These are phyloP conservation scores for Cryphonectria radicalis DNA, from an alignment of 2,329 filamentous ascomycete species.

Conservation along the genomic window DNA sequence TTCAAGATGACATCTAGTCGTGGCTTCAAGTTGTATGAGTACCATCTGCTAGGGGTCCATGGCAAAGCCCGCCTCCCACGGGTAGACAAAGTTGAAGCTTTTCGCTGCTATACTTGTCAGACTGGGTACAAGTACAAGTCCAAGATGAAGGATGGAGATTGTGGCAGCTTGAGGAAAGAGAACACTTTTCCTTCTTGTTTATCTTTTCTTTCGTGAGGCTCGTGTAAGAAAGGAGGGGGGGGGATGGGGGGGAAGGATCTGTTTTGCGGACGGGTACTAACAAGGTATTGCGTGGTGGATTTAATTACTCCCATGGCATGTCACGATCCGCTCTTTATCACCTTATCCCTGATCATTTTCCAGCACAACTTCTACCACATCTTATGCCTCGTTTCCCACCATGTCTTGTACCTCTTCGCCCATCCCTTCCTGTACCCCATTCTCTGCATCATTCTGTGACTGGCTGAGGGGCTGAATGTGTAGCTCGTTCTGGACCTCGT, in stretches of 20 bases:
- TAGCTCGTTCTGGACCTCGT: background rate
- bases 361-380: background rate
- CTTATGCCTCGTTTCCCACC: background rate
- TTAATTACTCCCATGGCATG: background rate
- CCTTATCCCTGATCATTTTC: background rate
- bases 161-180: background rate
- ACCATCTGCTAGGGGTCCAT: background rate
- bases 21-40: background rate
- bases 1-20: background rate
- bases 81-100: background rate
- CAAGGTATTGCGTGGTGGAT: background rate
- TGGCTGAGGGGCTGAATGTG: background rate
- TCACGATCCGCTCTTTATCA: background rate
- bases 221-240: background rate
- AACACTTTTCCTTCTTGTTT: background rate
- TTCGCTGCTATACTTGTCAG: background rate
- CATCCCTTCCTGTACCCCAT: background rate
- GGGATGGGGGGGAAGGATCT: no score
- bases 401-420: no score
- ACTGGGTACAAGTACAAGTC: background rate
- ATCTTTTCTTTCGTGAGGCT: background rate
- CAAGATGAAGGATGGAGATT: no score
- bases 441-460: background rate
- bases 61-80: background rate
- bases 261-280: background rate